Conservation (phyloP, 1,284 basidiomycete genomes). For the Cryptococcus jaspeensis region DNA sequence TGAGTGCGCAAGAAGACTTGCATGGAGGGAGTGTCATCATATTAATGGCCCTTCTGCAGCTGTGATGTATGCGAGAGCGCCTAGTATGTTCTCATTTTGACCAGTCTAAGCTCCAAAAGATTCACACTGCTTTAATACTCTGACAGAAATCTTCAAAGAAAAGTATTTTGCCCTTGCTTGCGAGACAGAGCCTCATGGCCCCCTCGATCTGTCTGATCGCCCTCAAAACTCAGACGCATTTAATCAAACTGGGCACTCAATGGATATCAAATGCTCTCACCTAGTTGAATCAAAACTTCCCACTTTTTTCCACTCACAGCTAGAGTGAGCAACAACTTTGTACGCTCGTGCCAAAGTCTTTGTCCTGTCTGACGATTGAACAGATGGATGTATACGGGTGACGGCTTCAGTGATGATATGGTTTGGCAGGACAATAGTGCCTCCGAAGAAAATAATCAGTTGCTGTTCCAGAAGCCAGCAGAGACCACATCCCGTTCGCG, state of each 20-base stretch:
- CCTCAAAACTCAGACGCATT: conserved; percentile 14
- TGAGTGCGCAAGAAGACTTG: conserved; percentile 14
- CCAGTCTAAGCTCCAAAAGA: conserved; percentile 27
- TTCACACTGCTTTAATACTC: background rate
- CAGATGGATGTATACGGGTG: conserved; percentile 46
- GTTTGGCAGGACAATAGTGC: conserved; percentile 62
- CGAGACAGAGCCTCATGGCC: conserved; percentile 40
- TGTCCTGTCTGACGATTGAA: background rate
- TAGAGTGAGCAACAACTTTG: conserved; percentile 67
- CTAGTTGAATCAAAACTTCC: conserved; percentile 50
- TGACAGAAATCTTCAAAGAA: conserved; percentile 65
- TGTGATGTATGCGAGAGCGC: conserved; percentile 89
- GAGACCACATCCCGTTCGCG: conserved; percentile 50
- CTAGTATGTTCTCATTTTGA: conserved; percentile 50
- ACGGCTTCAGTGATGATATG: conserved; percentile 78
- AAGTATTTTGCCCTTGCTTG: conserved; percentile 62
- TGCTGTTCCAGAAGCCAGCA: background rate
- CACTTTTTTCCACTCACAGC: conserved; percentile 74
- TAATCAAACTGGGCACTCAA: conserved; percentile 7
- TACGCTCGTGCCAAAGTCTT: background rate
- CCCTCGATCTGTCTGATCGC: conserved; percentile 21
- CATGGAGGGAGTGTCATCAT: background rate
- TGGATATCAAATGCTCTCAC: background rate
- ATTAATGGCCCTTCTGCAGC: conserved; percentile 55
- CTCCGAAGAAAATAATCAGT: background rate